A percentile compares a stretch with the other conserved stretches of the same genome.
Evolutionary conservation across 768 basidiomycete species (phyloP).

Genomic region (Leccinum variicolor): DNA sequence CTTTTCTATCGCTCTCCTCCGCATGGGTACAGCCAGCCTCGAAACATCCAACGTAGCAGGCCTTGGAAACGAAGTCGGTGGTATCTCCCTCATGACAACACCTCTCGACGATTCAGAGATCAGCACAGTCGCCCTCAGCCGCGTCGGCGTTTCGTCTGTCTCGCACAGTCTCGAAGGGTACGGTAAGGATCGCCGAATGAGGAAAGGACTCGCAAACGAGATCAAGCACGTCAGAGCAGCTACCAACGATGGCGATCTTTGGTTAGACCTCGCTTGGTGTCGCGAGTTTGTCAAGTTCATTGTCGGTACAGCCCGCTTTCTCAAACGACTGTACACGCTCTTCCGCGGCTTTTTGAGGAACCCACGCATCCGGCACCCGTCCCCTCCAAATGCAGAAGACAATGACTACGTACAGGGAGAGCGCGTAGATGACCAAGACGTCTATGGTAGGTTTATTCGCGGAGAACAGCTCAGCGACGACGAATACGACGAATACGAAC

Average conservation of each 20-base stretch:
- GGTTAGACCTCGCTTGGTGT: slow-evolving; percentile 40
- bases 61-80: slow-evolving; percentile 70
- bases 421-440: slow-evolving; percentile 33
- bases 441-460: slow-evolving; percentile 57
- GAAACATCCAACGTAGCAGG: slow-evolving; percentile 72
- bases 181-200: slow-evolving; percentile 21
- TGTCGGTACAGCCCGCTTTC: slow-evolving; percentile 27
- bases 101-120: slow-evolving; percentile 19
- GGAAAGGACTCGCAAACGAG: slow-evolving; percentile 49
- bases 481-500: slow-evolving; percentile 40
- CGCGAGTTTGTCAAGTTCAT: slow-evolving; percentile 36
- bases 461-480: slow-evolving; percentile 56
- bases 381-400: slow-evolving; percentile 7
- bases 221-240: slow-evolving; percentile 40
- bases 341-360: slow-evolving; percentile 18
- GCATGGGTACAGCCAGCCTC: slow-evolving; percentile 70
- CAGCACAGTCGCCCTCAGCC: slow-evolving; percentile 38
- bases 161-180: slow-evolving; percentile 27
- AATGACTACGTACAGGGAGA: slow-evolving; percentile 5
- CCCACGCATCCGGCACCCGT: slow-evolving; percentile 8
- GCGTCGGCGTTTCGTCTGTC: slow-evolving; percentile 40
- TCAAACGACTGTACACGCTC: slow-evolving; percentile 18
- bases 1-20: slow-evolving; percentile 65
- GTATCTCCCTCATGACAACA: slow-evolving; percentile 34
- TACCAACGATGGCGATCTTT: slow-evolving; percentile 36